Base-by-base conservation (phyloP, 352 stramenopile species). In the Aphanomyces astaci region DNA sequence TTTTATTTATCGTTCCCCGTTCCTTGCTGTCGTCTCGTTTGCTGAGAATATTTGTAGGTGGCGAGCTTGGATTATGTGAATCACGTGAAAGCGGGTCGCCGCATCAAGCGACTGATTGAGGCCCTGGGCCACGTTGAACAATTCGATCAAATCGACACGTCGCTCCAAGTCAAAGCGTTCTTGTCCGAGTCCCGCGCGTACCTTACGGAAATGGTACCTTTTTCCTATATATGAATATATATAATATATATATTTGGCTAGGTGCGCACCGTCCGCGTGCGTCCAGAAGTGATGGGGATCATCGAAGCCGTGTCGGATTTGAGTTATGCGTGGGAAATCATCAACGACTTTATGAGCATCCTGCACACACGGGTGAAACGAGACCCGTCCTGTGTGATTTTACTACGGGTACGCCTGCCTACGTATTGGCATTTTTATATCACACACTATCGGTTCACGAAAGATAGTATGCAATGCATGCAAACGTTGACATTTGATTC, bases 71-170 rank as follows among this genome's bases (percentile, higher is more conserved):
- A 97, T 67, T 91, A 95, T 66, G 82, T 89, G 9, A 87, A 97
- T 71, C 90, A 97, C 65, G 86, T 97, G n/a, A 92, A 98, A 52
- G 92, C 90, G 46, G 94, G 94, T 5, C 84, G 94, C 9, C 92
- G 91, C 57, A 98, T 98, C 74, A 97, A 98, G 74, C 87, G 92
- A 3, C 76, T 97, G 10, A 96, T 98, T 54, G 80, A 95, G 72
- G 94, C 92, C 0, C 76, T 98, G 57, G 86, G 90, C 24, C 92
- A 98, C 60, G 90, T 98, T n/a, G 93, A 98, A 72, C 87, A 96
- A 71, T 98, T 98, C 77, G 94, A 98, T 70, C 86, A 97, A 67
- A 95, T 98, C 54, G 95, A 98, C 55, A 96, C 90, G 25, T 96
- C 96, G 64, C 70, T 98, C 31, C 92, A 98, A 49, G 89, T 98